These are phyloP conservation scores for Globisporangium perplexum DNA, from an alignment of 352 stramenopile genomes.

Conservation along the genomic window DNA sequence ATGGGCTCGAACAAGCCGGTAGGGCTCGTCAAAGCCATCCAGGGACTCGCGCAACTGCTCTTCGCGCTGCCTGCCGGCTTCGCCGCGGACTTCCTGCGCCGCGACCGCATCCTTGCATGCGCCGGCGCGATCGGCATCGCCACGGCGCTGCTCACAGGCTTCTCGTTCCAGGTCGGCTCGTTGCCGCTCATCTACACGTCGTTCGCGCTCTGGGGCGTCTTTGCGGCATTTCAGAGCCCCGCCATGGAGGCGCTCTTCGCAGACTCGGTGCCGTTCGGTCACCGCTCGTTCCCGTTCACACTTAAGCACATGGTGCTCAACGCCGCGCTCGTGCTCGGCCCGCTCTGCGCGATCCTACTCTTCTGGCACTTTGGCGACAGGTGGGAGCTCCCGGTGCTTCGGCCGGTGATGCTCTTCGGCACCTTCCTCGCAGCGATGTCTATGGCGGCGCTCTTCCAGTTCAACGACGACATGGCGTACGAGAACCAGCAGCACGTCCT, in stretches of 20 bases:
- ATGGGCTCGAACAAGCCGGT: conserved; percentile 46
- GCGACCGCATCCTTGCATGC: conserved; percentile 40
- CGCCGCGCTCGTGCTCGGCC: conserved; percentile 38
- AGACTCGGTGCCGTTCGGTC: conserved; percentile 65
- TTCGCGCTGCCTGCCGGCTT: conserved; percentile 50
- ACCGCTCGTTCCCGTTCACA: conserved; percentile 74
- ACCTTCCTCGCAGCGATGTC: conserved; percentile 47
- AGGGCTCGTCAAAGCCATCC: conserved; percentile 33
- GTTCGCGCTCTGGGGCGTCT: conserved; percentile 78
- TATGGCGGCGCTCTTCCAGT: conserved; percentile 63
- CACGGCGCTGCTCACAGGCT: conserved; percentile 29
- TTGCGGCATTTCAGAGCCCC: conserved; percentile 68
- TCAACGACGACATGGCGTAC: conserved; percentile 74
- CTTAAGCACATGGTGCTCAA: conserved; percentile 66
- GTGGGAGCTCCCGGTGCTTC: conserved; percentile 64
- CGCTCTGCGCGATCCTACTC: conserved; percentile 54
- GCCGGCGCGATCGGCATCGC: conserved; percentile 32
- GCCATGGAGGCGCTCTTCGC: conserved; percentile 79
- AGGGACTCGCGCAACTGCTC: conserved; percentile 48
- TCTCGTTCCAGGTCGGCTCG: conserved; percentile 36
- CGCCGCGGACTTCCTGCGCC: conserved; percentile 41
- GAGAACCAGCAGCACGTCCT: conserved; percentile 57
- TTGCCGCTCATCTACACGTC: conserved; percentile 50
- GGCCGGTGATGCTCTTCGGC: conserved; percentile 63
- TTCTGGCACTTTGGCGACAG: conserved; percentile 66